Base-by-base conservation (phyloP, 495 filamentous ascomycete species). In the Podospora appendiculata region DNA sequence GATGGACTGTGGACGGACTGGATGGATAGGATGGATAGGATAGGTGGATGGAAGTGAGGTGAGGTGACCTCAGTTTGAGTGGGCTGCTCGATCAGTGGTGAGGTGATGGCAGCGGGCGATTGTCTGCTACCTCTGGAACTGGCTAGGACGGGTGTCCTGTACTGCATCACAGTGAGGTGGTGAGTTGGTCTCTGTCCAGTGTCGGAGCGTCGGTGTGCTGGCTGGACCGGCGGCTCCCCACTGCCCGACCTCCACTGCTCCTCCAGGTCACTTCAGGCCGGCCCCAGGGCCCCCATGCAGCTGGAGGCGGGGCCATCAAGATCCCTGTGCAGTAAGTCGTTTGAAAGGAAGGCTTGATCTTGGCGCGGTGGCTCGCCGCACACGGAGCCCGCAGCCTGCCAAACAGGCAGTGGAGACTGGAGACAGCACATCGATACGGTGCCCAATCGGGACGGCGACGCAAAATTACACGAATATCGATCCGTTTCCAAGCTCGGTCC, bases 281-380 rank as follows among this genome's bases (percentile, higher is more conserved):
- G 11, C 14, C 38, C 38, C 38, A 43, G 41, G 12, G 41, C 12
- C 14, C 41, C 8, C 10, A 9, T 10, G 43, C 11, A 32, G 19
- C 8, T 3, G 43, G 51, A 44, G 56, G 56, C 56, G 56, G 56
- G 48, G 39, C 51, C 51, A 58, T 58, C 47, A 51, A 58, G 47
- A 54, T 50, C 51, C 56, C 50, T 57, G 55, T 39, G 32, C 9
- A 32, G 25, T 25, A 25, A 25, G 25, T 25, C 25, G 25, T 5
- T 25, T 25, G 25, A 25, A 25, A 25, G 25, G 25, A 25, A 25
- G 25, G 25, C 25, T 5, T 25, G 25, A 5, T 2, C 25, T 25
- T 25, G 25, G 25, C 25, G 25, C 25, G 25, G 2, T 19, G 41
- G 38, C 47, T 42, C 12, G 45, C 52, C 17, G 10, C 16, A 13